These are phyloP conservation scores for Neonectria punicea DNA, from an alignment of 2,329 filamentous ascomycete species.

Conservation along the genomic window DNA sequence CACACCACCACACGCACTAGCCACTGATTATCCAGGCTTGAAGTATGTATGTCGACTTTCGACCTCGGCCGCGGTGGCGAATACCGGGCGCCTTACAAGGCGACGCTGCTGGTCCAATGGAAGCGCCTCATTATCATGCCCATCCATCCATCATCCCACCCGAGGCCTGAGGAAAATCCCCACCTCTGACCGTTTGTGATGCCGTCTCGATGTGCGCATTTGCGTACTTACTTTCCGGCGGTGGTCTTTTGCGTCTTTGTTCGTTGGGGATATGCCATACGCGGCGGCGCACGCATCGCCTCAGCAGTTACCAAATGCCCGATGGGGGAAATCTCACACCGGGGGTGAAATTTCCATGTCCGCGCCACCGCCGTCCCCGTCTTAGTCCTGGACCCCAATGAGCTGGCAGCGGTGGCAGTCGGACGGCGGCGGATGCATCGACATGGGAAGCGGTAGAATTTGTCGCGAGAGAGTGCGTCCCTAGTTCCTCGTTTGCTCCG, in stretches of 20 bases:
- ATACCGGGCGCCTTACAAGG: not conserved
- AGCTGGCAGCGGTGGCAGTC: constrained; percentile 1
- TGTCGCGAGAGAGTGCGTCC: not conserved
- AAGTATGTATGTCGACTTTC: not conserved
- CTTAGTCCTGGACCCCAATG: not conserved
- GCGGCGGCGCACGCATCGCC: not conserved
- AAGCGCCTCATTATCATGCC: not conserved
- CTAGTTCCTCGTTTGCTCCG: not conserved
- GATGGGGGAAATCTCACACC: not conserved
- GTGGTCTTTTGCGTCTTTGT: not conserved
- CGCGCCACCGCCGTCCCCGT: not conserved
- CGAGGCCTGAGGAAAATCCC: not conserved
- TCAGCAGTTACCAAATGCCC: not conserved
- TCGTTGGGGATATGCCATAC: not conserved
- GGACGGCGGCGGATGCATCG: not conserved
- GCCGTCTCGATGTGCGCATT: not conserved
- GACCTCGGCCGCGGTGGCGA: not conserved
- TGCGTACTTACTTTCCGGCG: not conserved
- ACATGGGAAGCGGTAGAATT: not conserved
- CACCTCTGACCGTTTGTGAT: not conserved
- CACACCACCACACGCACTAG: not conserved
- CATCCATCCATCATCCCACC: not conserved
- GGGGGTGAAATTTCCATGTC: not conserved
- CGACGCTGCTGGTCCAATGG: constrained; percentile 6
- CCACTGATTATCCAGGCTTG: not conserved